phyloP scores from a whole-genome alignment of 1,284 basidiomycete genomes.

The Rhodotorula sp. region DNA sequence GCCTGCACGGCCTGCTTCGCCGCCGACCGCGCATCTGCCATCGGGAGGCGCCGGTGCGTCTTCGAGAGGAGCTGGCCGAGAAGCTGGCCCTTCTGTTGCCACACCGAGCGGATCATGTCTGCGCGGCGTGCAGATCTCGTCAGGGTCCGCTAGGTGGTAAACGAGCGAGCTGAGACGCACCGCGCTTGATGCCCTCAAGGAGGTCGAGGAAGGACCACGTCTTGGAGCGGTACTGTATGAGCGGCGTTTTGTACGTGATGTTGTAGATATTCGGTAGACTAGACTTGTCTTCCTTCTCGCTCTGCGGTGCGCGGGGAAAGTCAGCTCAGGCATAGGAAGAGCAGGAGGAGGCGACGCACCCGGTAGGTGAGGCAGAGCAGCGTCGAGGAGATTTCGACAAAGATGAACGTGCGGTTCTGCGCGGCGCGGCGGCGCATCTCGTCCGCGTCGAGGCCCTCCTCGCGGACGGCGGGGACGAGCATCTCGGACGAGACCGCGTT shows the following conservation, averaged over 20 bases:
- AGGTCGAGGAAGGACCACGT: conserved; percentile 85
- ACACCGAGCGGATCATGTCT: conserved; percentile 51
- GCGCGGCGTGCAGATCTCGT: background rate
- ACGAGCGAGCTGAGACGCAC: conserved; percentile 59
- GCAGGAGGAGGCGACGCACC: conserved; percentile 45
- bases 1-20: conserved; percentile 19
- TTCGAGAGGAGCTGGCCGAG: conserved; percentile 24
- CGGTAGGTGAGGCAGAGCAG: conserved; percentile 55
- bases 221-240: conserved; percentile 77
- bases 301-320: conserved; percentile 57
- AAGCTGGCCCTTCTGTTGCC: conserved; percentile 52
- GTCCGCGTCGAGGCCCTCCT: conserved; percentile 48
- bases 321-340: background rate
- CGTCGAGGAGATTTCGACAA: conserved; percentile 73
- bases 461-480: conserved; percentile 17
- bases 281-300: conserved; percentile 54
- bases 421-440: conserved; percentile 56
- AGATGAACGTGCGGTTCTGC: conserved; percentile 68
- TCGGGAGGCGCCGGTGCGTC: conserved; percentile 28
- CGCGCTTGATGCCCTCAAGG: conserved; percentile 76
- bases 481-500: conserved; percentile 28
- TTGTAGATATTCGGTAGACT: conserved; percentile 58
- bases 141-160: background rate
- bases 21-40: conserved; percentile 26
- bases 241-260: conserved; percentile 57